Percentiles rank a stretch among this genome's conserved stretches.
Evolutionary conservation across 192 early-diverging fungal species (phyloP).

Genomic region (Backusella parvicylindrica): DNA sequence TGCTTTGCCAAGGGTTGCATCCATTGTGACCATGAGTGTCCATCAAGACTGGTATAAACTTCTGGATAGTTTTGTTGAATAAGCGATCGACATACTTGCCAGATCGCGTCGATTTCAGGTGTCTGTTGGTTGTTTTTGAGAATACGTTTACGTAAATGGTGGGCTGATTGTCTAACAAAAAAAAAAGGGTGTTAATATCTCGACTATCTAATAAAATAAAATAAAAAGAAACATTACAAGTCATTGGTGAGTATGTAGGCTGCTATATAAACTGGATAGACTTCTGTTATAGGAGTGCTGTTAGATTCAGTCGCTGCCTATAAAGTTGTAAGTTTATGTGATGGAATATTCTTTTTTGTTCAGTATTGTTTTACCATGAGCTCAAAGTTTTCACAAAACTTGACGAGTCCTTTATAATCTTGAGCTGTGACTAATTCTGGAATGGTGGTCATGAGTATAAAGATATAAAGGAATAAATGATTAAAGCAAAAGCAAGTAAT

Average conservation of each 20-base stretch:
- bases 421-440: not conserved
- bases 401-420: constrained; percentile 5
- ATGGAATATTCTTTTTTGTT: not conserved
- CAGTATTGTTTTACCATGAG: not conserved
- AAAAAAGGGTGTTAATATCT: not conserved
- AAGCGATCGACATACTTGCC: not conserved
- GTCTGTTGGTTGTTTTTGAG: not conserved
- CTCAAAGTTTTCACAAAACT: not conserved
- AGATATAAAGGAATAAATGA: not conserved
- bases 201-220: not conserved
- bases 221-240: not conserved
- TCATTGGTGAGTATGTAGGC: not conserved
- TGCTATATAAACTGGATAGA: constrained; percentile 7
- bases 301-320: not conserved
- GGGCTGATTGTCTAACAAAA: not conserved
- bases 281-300: not conserved
- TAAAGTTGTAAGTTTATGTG: not conserved
- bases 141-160: constrained; percentile 11
- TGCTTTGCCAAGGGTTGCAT: not conserved
- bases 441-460: not conserved
- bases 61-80: not conserved
- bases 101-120: constrained; percentile 1
- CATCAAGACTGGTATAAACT: not conserved
- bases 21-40: not conserved
- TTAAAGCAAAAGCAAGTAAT: not conserved